A percentile compares a stretch with the other conserved stretches of the same genome.
Evolutionary conservation across 192 early-diverging fungal genomes (phyloP).

Genomic region (Linnemannia elongata): DNA sequence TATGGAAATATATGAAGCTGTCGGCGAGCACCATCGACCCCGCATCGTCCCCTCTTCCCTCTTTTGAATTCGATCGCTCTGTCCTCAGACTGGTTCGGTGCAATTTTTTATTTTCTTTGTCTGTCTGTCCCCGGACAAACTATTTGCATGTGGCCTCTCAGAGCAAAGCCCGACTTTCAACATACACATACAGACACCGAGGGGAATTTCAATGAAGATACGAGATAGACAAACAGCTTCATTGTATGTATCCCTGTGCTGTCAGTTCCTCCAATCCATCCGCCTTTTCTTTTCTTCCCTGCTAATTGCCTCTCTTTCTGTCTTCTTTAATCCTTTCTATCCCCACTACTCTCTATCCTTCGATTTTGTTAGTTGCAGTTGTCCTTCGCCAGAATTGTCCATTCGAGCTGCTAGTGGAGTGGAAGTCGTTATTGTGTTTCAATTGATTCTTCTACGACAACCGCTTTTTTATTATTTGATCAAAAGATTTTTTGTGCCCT

Average conservation of each 20-base stretch:
- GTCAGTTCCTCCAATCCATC: too few species aligned
- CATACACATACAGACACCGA: neutral
- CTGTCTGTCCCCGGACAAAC: constrained; percentile 3
- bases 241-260: neutral
- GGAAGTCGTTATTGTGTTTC: too few species aligned
- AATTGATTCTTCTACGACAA: too few species aligned
- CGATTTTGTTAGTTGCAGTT: too few species aligned
- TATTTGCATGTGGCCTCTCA: constrained; percentile 12
- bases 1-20: neutral
- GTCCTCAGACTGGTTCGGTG: constrained; percentile 22
- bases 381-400: too few species aligned
- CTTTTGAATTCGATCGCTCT: constrained; percentile 31
- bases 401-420: too few species aligned
- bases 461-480: too few species aligned
- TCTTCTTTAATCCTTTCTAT: too few species aligned
- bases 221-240: neutral
- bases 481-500: too few species aligned
- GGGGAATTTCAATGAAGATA: neutral
- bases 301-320: too few species aligned
- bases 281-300: too few species aligned
- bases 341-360: too few species aligned
- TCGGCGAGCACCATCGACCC: neutral
- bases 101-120: constrained; percentile 13
- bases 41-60: neutral
- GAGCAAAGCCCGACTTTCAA: neutral